These are phyloP conservation scores for Rubroboletus pulcherrimus DNA, from an alignment of 768 basidiomycete genomes.

Conservation along the genomic window DNA sequence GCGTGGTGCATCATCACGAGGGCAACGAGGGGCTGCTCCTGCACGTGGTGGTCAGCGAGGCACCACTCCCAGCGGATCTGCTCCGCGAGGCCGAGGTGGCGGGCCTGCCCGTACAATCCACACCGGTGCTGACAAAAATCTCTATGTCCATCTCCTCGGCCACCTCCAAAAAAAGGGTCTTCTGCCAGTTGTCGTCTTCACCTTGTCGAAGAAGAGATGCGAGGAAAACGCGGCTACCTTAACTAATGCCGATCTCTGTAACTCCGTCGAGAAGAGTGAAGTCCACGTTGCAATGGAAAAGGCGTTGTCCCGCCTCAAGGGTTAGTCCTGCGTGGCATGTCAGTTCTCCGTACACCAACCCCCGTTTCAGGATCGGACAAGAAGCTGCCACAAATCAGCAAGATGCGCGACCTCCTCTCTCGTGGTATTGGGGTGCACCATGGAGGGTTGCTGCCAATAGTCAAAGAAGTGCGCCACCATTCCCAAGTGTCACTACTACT, in stretches of 20 bases:
- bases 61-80: constrained; percentile 38
- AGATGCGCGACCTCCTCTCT: constrained; percentile 84
- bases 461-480: constrained; percentile 77
- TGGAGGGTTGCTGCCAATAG: constrained; percentile 91
- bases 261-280: constrained; percentile 91
- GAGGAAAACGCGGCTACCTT: constrained; percentile 94
- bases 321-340: constrained; percentile 36
- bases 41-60: constrained; percentile 56
- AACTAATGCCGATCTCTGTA: constrained; percentile 83
- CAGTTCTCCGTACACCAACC: constrained; percentile 1
- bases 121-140: constrained; percentile 75
- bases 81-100: constrained; percentile 39
- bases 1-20: constrained; percentile 57
- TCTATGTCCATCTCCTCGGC: constrained; percentile 90
- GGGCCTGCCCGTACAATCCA: constrained; percentile 56
- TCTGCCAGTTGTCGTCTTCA: constrained; percentile 94
- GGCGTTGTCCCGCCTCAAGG: constrained; percentile 86
- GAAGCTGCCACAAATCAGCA: constrained; percentile 86
- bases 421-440: constrained; percentile 98
- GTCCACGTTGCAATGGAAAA: constrained; percentile 93
- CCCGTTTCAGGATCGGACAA: constrained; percentile 72
- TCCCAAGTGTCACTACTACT: neutral
- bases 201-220: constrained; percentile 94
- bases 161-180: constrained; percentile 81
- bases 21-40: constrained; percentile 42